phyloP scores from a whole-genome alignment of 768 basidiomycete genomes.

The Amanita molliuscula region DNA sequence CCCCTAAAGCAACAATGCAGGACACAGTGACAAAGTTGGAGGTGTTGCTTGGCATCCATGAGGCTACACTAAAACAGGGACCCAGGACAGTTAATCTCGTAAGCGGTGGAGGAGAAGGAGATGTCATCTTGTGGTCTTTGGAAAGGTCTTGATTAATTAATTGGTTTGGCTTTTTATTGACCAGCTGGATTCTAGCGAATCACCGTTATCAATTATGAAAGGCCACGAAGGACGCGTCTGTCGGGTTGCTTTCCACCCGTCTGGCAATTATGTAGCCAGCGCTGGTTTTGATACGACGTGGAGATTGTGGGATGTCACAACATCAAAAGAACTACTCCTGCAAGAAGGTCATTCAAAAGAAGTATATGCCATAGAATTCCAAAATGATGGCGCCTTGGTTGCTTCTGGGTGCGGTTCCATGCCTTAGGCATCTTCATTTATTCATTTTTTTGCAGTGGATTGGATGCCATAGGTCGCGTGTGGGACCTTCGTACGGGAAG shows the following conservation, averaged over 20 bases:
- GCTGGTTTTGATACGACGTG: constrained; percentile 97
- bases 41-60: constrained; percentile 98
- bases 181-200: constrained; percentile 42
- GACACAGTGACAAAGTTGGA: constrained; percentile 85
- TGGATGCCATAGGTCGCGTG: constrained; percentile 93
- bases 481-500: constrained; percentile 95
- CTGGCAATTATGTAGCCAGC: constrained; percentile 86
- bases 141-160: constrained; percentile 42
- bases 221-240: constrained; percentile 90
- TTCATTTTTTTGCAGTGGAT: constrained; percentile 44
- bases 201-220: constrained; percentile 74
- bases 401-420: constrained; percentile 71
- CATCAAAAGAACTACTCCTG: constrained; percentile 68
- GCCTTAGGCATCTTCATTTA: not conserved
- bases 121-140: constrained; percentile 83
- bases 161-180: not conserved
- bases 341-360: constrained; percentile 98
- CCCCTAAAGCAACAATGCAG: constrained; percentile 24
- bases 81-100: constrained; percentile 70
- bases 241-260: constrained; percentile 93
- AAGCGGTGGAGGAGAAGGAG: constrained; percentile 84
- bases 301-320: constrained; percentile 91
- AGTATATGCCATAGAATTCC: constrained; percentile 93
- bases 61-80: constrained; percentile 68
- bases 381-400: constrained; percentile 85